These are phyloP conservation scores for Chlamydomonas sphaeroides DNA, from an alignment of 139 green algal genomes.

Conservation along the genomic window DNA sequence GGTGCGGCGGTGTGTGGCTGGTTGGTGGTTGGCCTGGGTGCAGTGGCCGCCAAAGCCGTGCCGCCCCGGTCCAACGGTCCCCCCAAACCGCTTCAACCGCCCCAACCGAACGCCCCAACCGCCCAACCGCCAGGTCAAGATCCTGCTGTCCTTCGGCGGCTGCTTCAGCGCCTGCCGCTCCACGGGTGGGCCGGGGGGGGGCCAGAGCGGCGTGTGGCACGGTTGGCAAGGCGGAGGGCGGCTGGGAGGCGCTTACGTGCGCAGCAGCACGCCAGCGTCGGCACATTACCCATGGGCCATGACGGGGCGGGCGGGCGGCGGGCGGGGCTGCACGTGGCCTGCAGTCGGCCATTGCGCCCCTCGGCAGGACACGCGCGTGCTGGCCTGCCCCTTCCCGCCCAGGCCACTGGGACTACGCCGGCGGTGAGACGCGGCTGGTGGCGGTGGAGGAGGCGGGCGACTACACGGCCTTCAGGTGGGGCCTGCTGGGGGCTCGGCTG, in stretches of 20 bases:
- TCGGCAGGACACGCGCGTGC: background rate
- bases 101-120: too few species aligned
- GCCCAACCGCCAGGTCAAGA: constrained; percentile 51
- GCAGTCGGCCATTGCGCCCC: background rate
- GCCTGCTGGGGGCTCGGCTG: background rate
- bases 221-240: too few species aligned
- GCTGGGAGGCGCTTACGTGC: too few species aligned
- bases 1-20: too few species aligned
- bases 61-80: too few species aligned
- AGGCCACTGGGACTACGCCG: constrained; percentile 50
- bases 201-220: too few species aligned
- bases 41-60: too few species aligned
- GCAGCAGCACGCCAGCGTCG: too few species aligned
- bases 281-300: too few species aligned
- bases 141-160: constrained; percentile 45
- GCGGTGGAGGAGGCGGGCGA: constrained; percentile 29
- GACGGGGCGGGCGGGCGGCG: too few species aligned
- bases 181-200: background rate
- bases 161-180: constrained; percentile 7
- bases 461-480: constrained; percentile 6
- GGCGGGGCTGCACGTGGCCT: background rate
- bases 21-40: too few species aligned
- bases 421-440: constrained; percentile 74
- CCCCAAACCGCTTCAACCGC: too few species aligned
- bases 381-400: background rate